Evolutionary conservation across 169 alveolate species (phyloP).

Genomic region (Fabrea salina): DNA sequence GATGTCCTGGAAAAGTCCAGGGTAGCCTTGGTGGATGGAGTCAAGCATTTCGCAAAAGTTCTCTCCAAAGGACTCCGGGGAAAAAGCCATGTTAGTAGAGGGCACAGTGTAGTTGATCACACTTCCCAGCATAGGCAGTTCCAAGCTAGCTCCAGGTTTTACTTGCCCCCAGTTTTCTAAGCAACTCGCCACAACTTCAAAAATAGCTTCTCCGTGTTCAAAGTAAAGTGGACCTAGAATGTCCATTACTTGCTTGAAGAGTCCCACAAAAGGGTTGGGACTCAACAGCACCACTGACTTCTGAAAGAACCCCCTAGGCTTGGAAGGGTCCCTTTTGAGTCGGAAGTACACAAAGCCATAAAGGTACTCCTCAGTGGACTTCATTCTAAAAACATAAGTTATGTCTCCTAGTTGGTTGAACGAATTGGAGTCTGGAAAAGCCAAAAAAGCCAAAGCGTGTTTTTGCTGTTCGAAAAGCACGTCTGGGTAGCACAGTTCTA

Average conservation of each 20-base stretch:
- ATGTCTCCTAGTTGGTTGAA: constrained; percentile 11
- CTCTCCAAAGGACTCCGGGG: background rate
- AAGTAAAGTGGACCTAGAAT: constrained; percentile 23
- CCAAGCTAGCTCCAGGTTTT: background rate
- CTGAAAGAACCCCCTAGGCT: constrained; percentile 3
- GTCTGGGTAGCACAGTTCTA: constrained; percentile 19
- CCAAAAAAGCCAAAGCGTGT: constrained; percentile 3
- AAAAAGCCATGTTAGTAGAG: constrained; percentile 1
- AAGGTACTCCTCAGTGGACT: background rate
- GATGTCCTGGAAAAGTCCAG: constrained; percentile 29
- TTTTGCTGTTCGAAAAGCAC: background rate
- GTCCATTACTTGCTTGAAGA: constrained; percentile 17
- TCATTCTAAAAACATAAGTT: constrained; percentile 8
- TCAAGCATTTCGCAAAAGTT: constrained; percentile 3
- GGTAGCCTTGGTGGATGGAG: background rate
- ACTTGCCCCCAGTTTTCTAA: background rate
- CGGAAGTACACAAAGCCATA: constrained; percentile 30
- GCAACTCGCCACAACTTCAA: background rate
- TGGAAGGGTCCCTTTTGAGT: constrained; percentile 4
- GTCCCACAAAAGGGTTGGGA: background rate
- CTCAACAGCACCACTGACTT: constrained; percentile 23
- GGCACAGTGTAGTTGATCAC: constrained; percentile 21
- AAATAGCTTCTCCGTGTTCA: constrained; percentile 28
- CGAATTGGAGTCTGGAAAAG: constrained; percentile 39
- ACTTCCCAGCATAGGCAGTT: constrained; percentile 21